A percentile compares a stretch with the other conserved stretches of the same genome.
Evolutionary conservation across 805 yeast species (phyloP).

Genomic region (Vanderwaltozyma verrucispora): DNA sequence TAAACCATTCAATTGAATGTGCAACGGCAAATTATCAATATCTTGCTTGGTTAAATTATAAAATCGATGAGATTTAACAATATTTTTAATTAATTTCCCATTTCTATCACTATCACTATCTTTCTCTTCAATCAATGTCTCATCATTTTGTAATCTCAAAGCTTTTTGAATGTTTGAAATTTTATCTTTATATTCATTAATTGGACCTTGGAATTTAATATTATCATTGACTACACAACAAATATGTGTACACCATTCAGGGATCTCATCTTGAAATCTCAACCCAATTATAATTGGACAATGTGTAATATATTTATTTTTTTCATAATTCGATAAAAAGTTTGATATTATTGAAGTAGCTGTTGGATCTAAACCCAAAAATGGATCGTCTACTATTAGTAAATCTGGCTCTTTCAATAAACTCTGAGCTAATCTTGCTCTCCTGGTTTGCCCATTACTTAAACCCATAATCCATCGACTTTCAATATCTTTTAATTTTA

Average conservation of each 20-base stretch:
- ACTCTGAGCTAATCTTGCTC: constrained; percentile 79
- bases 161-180: constrained; percentile 16
- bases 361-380: constrained; percentile 76
- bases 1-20: constrained; percentile 49
- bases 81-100: constrained; percentile 9
- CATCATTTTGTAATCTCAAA: constrained; percentile 4
- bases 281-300: constrained; percentile 60
- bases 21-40: constrained; percentile 11
- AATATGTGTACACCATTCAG: constrained; percentile 69
- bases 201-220: constrained; percentile 39
- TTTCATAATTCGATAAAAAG: constrained; percentile 14
- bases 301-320: constrained; percentile 6
- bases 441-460: constrained; percentile 87
- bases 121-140: neutral
- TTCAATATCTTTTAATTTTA: constrained; percentile 47
- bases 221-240: constrained; percentile 49
- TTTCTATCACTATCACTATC: neutral
- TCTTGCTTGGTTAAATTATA: constrained; percentile 8
- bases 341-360: constrained; percentile 52
- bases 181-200: constrained; percentile 14
- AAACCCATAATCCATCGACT: constrained; percentile 76
- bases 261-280: constrained; percentile 63
- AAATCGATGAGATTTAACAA: constrained; percentile 18
- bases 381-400: constrained; percentile 81
- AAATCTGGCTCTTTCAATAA: constrained; percentile 54